phyloP scores from a whole-genome alignment of 345 rosid genomes.

The Linum tenue region DNA sequence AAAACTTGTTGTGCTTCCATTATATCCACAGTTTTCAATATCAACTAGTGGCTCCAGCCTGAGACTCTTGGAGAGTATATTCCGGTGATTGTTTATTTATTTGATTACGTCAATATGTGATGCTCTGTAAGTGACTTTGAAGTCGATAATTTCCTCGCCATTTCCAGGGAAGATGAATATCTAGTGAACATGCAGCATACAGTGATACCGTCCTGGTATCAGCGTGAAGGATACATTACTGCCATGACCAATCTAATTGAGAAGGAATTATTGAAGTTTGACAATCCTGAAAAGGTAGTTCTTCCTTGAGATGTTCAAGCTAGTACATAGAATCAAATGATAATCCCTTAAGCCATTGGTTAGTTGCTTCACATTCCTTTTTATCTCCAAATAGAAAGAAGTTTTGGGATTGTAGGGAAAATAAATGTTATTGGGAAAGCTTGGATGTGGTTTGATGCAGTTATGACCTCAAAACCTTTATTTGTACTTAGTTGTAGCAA shows the following conservation, averaged over 20 bases:
- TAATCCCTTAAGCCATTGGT: not conserved
- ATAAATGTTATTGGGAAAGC: too few species aligned
- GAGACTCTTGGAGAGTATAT: conserved; percentile 85
- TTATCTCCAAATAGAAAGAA: too few species aligned
- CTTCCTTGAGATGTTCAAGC: not conserved
- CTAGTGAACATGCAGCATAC: conserved; percentile 98
- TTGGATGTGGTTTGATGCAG: too few species aligned
- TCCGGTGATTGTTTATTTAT: conserved; percentile 40
- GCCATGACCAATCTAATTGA: conserved; percentile 80
- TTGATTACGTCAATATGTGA: conserved; percentile 2
- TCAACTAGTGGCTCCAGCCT: conserved; percentile 99
- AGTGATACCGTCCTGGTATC: conserved; percentile 99
- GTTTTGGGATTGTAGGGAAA: too few species aligned
- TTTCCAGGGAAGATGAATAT: conserved; percentile 85
- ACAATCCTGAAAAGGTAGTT: conserved; percentile 54
- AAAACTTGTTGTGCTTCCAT: conserved; percentile 96
- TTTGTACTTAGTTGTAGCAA: too few species aligned
- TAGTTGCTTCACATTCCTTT: conserved; percentile 2
- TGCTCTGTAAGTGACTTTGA: not conserved
- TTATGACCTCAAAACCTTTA: too few species aligned
- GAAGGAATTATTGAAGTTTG: conserved; percentile 63
- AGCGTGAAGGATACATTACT: conserved; percentile 91
- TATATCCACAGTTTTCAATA: conserved; percentile 97
- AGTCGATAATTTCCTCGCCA: conserved; percentile 19
- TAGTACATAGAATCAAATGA: not conserved